Evolutionary conservation across 2,329 filamentous ascomycete genomes (phyloP).

Genomic region (Paecilomyces sp.): DNA sequence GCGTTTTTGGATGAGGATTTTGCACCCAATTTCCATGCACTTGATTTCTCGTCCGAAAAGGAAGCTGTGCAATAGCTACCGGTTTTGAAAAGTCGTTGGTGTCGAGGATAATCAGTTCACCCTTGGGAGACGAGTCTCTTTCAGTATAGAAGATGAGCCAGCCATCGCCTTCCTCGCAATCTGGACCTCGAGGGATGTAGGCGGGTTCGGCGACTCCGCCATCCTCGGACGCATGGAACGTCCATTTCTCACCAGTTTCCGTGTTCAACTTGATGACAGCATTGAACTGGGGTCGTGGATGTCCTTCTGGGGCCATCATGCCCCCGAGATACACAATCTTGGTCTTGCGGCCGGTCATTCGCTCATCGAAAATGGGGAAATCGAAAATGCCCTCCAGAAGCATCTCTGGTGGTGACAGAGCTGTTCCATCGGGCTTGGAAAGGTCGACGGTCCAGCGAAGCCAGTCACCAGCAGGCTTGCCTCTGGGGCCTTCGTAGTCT

Average conservation of each 20-base stretch:
- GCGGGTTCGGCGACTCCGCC: conserved; percentile 25
- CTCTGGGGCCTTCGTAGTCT: too few species aligned
- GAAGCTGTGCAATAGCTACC: not conserved
- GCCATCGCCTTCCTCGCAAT: conserved; percentile 13
- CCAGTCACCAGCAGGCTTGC: too few species aligned
- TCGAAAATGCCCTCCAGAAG: too few species aligned
- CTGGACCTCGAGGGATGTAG: conserved; percentile 12
- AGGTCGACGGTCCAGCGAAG: too few species aligned
- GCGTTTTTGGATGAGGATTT: too few species aligned
- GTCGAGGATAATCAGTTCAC: conserved; percentile 12
- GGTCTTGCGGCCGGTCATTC: too few species aligned
- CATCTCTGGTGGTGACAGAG: too few species aligned
- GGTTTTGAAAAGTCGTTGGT: conserved; percentile 4
- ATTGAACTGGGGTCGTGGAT: too few species aligned
- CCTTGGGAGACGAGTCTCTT: conserved; percentile 14
- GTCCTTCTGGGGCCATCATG: too few species aligned
- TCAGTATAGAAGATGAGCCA: conserved; percentile 15
- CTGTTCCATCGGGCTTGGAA: too few species aligned
- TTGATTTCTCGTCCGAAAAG: not conserved
- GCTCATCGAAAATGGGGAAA: too few species aligned
- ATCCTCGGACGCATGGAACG: conserved; percentile 40
- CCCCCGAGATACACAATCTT: too few species aligned
- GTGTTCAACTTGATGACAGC: conserved; percentile 28
- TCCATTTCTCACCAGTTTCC: conserved; percentile 20
- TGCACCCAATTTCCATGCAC: conserved; percentile 2